A percentile compares a stretch with the other conserved stretches of the same genome.
Evolutionary conservation across 495 filamentous ascomycete species (phyloP).

Genomic region (Margaritispora aquatica): DNA sequence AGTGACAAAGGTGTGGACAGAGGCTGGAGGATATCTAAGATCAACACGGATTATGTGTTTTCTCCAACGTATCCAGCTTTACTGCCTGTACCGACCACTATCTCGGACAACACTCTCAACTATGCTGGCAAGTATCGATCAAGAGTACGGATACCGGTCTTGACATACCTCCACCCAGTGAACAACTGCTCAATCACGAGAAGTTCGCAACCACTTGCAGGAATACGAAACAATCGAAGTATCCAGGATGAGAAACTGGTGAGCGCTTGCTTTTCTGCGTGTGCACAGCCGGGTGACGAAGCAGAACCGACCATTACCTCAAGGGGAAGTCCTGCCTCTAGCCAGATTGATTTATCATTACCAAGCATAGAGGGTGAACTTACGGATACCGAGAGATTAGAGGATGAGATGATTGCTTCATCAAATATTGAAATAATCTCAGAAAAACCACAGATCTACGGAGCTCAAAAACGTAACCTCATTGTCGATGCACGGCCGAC

Average conservation of each 20-base stretch:
- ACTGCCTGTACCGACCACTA: conserved; percentile 74
- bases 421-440: conserved; percentile 38
- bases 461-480: conserved; percentile 88
- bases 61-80: conserved; percentile 92
- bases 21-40: conserved; percentile 85
- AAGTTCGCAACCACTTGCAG: conserved; percentile 88
- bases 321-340: conserved; percentile 54
- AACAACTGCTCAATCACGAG: conserved; percentile 97
- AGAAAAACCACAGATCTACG: conserved; percentile 46
- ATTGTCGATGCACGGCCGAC: conserved; percentile 96
- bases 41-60: conserved; percentile 85
- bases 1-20: conserved; percentile 63
- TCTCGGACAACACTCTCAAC: conserved; percentile 94
- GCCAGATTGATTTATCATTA: conserved; percentile 40
- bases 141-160: conserved; percentile 74
- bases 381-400: conserved; percentile 56
- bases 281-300: conserved; percentile 43
- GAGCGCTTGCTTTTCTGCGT: conserved; percentile 85
- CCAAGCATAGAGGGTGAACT: conserved; percentile 36
- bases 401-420: conserved; percentile 61
- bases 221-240: conserved; percentile 78
- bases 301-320: conserved; percentile 32
- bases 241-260: conserved; percentile 95
- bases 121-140: conserved; percentile 90
- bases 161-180: conserved; percentile 90